Percentiles rank a stretch among this genome's conserved stretches.
Conservation (phyloP, 1,284 basidiomycete genomes). For the Laetiporus sulphureus region DNA sequence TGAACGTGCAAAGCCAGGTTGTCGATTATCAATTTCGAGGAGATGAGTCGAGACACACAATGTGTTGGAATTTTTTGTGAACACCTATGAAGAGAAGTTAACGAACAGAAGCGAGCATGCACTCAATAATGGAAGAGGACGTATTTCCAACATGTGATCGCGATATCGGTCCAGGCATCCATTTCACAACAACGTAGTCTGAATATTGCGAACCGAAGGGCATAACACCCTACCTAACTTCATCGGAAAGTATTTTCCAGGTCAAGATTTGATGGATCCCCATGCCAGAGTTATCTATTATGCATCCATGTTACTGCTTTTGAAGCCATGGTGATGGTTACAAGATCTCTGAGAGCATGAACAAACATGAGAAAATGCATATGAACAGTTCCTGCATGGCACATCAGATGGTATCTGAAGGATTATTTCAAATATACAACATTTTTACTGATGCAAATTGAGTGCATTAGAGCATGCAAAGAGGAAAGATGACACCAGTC, state of each 20-base stretch:
- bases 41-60: slow-evolving; percentile 7
- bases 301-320: slow-evolving; percentile 29
- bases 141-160: slow-evolving; percentile 4
- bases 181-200: slow-evolving; percentile 9
- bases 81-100: slow-evolving; percentile 16
- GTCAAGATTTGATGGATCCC: slow-evolving; percentile 17
- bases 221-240: slow-evolving; percentile 12
- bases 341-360: slow-evolving; percentile 19
- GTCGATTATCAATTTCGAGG: slow-evolving; percentile 17
- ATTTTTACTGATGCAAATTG: slow-evolving; percentile 25
- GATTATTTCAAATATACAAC: slow-evolving; percentile 28
- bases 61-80: slow-evolving; percentile 13
- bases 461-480: too few species aligned
- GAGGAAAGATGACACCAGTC: too few species aligned
- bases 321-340: slow-evolving; percentile 32
- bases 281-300: slow-evolving; percentile 21
- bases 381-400: background rate
- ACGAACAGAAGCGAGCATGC: background rate
- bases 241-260: slow-evolving; percentile 27
- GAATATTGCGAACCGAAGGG: slow-evolving; percentile 15
- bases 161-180: slow-evolving; percentile 12
- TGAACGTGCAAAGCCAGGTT: slow-evolving; percentile 9
- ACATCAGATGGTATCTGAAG: too few species aligned
- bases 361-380: slow-evolving; percentile 17
- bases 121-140: too few species aligned